These are phyloP conservation scores for Neopestalotiopsis clavispora DNA, from an alignment of 2,329 filamentous ascomycete genomes.

Conservation along the genomic window DNA sequence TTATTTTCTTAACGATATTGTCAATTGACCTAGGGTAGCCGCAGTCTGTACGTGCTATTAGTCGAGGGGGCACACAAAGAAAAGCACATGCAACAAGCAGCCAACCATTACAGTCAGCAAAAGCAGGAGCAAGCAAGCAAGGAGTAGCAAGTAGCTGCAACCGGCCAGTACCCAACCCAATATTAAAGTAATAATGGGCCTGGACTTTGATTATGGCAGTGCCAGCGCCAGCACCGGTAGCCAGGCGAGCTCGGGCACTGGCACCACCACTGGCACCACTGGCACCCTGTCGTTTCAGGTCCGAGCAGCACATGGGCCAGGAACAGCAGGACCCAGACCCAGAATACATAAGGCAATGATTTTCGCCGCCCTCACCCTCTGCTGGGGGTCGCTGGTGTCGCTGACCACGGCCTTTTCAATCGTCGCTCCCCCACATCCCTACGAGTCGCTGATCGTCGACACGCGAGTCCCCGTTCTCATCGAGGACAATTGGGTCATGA, in stretches of 20 bases:
- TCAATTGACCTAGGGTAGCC: neutral
- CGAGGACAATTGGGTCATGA: slow-evolving; percentile 41
- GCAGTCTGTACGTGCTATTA: neutral
- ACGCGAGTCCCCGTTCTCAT: slow-evolving; percentile 38
- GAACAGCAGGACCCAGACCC: slow-evolving; percentile 1
- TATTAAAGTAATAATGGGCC: slow-evolving; percentile 16
- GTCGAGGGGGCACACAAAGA: neutral
- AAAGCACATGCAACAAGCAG: neutral
- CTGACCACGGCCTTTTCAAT: slow-evolving; percentile 31
- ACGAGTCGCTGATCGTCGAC: slow-evolving; percentile 42
- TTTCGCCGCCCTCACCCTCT: slow-evolving; percentile 34
- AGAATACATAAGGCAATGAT: slow-evolving; percentile 36
- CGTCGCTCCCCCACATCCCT: slow-evolving; percentile 29
- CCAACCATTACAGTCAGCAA: neutral
- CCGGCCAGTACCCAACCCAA: slow-evolving; percentile 20
- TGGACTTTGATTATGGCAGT: slow-evolving; percentile 20
- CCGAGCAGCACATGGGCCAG: slow-evolving; percentile 18
- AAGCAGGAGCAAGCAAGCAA: too few relatives aligned
- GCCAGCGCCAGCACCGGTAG: too few relatives aligned
- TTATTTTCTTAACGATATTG: neutral
- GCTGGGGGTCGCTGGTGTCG: slow-evolving; percentile 26
- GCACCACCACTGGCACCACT: too few relatives aligned
- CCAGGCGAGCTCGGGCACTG: too few relatives aligned
- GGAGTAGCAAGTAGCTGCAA: neutral
- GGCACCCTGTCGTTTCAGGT: slow-evolving; percentile 30